Base-by-base conservation (phyloP, 805 yeast species). In the Spathaspora hagerdaliae region DNA sequence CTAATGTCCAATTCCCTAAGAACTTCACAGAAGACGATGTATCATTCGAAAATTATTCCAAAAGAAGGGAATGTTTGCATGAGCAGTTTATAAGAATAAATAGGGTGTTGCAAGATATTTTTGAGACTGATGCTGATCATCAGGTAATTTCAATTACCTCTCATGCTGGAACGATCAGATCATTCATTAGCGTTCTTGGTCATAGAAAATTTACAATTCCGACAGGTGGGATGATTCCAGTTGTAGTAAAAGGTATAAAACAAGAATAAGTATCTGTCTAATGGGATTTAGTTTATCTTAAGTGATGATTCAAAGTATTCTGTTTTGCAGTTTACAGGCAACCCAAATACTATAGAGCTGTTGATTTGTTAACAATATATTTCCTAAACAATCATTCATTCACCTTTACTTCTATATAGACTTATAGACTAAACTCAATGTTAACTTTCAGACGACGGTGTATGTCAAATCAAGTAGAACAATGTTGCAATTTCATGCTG, bases 181-280 rank as follows among this genome's bases (percentile, higher is more conserved):
- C 79, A 27, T 60, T 75, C 5, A 62, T 81, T 11, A 70, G 80
- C 34, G 83, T 74, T 1, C 54, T 76, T 42, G 68, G 71, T 5
- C 85, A 81, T 55, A 65, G 83, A 42, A 64, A 68, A 15, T 74
- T 79, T 52, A 68, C 78, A 15, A 72, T 81, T 35, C 74, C 79
- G 24, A 79, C 85, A 1, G 83, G 85, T 5, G 82, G 82, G n/a
- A 72, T 79, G 65, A 74, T 81, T 8, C 80, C 81, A 6, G 65
- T 77, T 31, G 75, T 80, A 5, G 71, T 81, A 15, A 75, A 76
- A 56, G 81, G 53, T 13, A 55, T 58, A 44, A 43, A 29, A 29
- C 12, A 29, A 29, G 24, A 19, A 19, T 19, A 19, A 19, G 4
- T 19, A 19, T 3, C 24, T 19, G n/a, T n/a, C n/a, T n/a, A n/a